These are phyloP conservation scores for Laetiporus sulphureus DNA, from an alignment of 1,284 basidiomycete genomes.

Conservation along the genomic window DNA sequence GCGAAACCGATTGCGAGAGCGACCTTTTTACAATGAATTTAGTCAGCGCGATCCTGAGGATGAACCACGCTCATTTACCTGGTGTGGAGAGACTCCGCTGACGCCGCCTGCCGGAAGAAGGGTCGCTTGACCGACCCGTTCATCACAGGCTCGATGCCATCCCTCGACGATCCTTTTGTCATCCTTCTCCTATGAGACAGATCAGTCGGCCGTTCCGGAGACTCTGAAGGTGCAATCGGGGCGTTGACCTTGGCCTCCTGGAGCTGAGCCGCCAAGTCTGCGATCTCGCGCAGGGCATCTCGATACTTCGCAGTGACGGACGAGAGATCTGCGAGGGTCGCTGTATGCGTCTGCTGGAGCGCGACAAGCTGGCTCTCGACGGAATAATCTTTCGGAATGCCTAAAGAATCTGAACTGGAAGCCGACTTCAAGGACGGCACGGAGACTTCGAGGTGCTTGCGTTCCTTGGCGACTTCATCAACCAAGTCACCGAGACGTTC, in stretches of 20 bases:
- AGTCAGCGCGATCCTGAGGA: constrained; percentile 2
- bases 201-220: constrained; percentile 46
- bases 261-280: constrained; percentile 78
- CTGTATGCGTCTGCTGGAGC: constrained; percentile 71
- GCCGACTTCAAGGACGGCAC: constrained; percentile 17
- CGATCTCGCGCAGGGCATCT: constrained; percentile 84
- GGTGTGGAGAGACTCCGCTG: constrained; percentile 76
- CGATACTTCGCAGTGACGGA: constrained; percentile 77
- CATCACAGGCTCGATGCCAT: constrained; percentile 40
- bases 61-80: constrained; percentile 51
- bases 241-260: constrained; percentile 65
- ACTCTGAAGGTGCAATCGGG: constrained; percentile 34
- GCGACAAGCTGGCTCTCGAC: constrained; percentile 54
- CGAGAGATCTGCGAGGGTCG: constrained; percentile 75
- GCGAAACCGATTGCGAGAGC: constrained; percentile 83
- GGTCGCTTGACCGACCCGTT: constrained; percentile 45
- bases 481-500: constrained; percentile 59
- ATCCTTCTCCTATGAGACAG: constrained; percentile 44
- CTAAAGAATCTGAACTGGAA: constrained; percentile 18
- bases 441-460: constrained; percentile 49
- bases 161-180: constrained; percentile 40
- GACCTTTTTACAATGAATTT: constrained; percentile 39
- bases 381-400: constrained; percentile 25
- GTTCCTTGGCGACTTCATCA: constrained; percentile 65
- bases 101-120: constrained; percentile 61